phyloP scores from a whole-genome alignment of 169 alveolate species.

The Toxoplasma gondii region DNA sequence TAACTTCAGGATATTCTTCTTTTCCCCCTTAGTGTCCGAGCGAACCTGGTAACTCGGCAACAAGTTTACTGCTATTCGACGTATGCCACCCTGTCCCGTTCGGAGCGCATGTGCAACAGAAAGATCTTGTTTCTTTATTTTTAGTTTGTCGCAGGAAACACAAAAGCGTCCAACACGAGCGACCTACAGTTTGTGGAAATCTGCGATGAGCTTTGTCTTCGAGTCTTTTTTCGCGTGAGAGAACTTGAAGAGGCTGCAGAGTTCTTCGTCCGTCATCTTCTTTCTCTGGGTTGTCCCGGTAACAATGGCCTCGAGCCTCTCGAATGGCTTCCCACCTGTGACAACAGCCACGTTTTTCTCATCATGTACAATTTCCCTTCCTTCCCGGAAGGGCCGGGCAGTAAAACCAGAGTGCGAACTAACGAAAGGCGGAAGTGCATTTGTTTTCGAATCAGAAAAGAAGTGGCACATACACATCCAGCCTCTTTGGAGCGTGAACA shows the following conservation, averaged over 20 bases:
- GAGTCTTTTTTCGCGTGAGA: constrained; percentile 50
- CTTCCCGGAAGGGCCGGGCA: not conserved
- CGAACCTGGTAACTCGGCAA: no score
- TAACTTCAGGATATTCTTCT: no score
- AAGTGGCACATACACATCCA: not conserved
- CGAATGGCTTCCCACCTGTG: constrained; percentile 58
- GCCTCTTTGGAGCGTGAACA: not conserved
- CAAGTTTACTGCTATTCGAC: no score
- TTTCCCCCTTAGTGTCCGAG: no score
- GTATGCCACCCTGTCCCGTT: no score
- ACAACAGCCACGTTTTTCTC: not conserved
- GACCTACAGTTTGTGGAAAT: constrained; percentile 60
- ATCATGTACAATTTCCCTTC: not conserved
- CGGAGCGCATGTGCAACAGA: not conserved
- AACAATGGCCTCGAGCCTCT: constrained; percentile 36
- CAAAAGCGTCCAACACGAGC: not conserved
- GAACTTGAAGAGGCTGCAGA: constrained; percentile 28
- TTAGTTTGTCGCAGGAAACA: not conserved
- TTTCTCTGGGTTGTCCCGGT: constrained; percentile 1
- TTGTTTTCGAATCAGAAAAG: not conserved
- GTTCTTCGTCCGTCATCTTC: constrained; percentile 54
- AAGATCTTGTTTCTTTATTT: not conserved
- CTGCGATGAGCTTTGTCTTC: constrained; percentile 44
- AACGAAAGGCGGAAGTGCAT: not conserved
- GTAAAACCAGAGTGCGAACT: not conserved